Conservation (phyloP, 768 basidiomycete species). For the Clitopilus passeckerianus region DNA sequence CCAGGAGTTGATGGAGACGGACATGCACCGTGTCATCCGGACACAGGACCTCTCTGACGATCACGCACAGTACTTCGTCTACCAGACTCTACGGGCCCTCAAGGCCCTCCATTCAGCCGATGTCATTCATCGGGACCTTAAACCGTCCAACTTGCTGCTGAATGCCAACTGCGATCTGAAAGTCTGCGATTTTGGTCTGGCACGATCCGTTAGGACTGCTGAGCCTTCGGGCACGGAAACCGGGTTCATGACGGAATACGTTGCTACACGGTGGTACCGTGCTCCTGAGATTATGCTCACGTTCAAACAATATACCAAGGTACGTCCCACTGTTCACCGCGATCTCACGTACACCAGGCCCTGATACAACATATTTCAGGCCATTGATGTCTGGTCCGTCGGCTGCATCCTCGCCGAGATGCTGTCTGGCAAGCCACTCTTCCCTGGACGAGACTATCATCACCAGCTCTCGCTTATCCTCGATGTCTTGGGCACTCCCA, state of each 20-base stretch:
- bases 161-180: slow-evolving; percentile 98
- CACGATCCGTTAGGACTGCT: slow-evolving; percentile 83
- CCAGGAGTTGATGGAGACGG: slow-evolving; percentile 93
- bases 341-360: neutral
- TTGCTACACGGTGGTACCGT: slow-evolving; percentile 98
- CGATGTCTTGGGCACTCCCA: slow-evolving; percentile 95
- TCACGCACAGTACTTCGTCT: slow-evolving; percentile 92
- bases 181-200: slow-evolving; percentile 93
- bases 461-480: slow-evolving; percentile 94
- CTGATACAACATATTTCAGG: slow-evolving; percentile 29
- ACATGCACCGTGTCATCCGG: slow-evolving; percentile 94
- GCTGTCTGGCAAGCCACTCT: slow-evolving; percentile 94
- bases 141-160: slow-evolving; percentile 94
- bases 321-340: slow-evolving; percentile 15
- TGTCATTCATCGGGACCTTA: slow-evolving; percentile 95
- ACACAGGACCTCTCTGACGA: slow-evolving; percentile 95
- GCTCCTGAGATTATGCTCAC: slow-evolving; percentile 99
- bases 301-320: slow-evolving; percentile 97
- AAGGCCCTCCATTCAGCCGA: slow-evolving; percentile 96
- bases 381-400: slow-evolving; percentile 87
- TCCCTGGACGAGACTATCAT: slow-evolving; percentile 96
- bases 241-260: slow-evolving; percentile 95
- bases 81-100: slow-evolving; percentile 90
- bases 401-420: slow-evolving; percentile 93
- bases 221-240: slow-evolving; percentile 81